A percentile compares a stretch with the other conserved stretches of the same genome.
Conservation (phyloP, 2,329 filamentous ascomycete genomes). For the Kalaharituber pfeilii region DNA sequence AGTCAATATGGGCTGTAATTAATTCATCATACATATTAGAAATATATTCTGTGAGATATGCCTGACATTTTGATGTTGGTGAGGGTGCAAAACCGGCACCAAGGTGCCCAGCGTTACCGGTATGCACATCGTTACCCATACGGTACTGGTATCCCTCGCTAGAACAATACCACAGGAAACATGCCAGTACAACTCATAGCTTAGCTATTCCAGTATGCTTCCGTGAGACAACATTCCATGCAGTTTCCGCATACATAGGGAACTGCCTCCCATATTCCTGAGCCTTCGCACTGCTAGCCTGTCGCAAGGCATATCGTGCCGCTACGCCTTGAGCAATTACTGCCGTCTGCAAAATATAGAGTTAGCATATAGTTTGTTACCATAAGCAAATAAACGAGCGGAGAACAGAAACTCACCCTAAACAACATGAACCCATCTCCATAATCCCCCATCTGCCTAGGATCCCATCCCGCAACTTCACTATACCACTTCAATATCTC, state of each 20-base stretch:
- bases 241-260: slow-evolving; percentile 55
- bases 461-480: slow-evolving; percentile 52
- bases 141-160: too few species aligned
- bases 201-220: slow-evolving; percentile 27
- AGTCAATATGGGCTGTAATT: too few species aligned
- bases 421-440: slow-evolving; percentile 46
- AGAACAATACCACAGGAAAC: too few species aligned
- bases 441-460: slow-evolving; percentile 35
- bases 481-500: slow-evolving; percentile 49
- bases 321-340: slow-evolving; percentile 75
- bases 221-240: slow-evolving; percentile 43
- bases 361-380: neutral
- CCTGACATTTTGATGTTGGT: too few species aligned
- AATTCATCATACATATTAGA: too few species aligned
- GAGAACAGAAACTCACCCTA: slow-evolving; percentile 24
- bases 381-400: neutral
- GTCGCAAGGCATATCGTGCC: slow-evolving; percentile 62
- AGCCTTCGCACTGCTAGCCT: slow-evolving; percentile 78
- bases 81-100: too few species aligned
- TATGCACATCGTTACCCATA: too few species aligned
- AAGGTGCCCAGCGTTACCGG: too few species aligned
- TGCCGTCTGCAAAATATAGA: slow-evolving; percentile 35
- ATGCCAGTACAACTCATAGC: too few species aligned
- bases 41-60: too few species aligned
- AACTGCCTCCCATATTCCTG: slow-evolving; percentile 52